Evolutionary conservation across 257 asterid species (phyloP).

Genomic region (Linderniella brevidens): DNA sequence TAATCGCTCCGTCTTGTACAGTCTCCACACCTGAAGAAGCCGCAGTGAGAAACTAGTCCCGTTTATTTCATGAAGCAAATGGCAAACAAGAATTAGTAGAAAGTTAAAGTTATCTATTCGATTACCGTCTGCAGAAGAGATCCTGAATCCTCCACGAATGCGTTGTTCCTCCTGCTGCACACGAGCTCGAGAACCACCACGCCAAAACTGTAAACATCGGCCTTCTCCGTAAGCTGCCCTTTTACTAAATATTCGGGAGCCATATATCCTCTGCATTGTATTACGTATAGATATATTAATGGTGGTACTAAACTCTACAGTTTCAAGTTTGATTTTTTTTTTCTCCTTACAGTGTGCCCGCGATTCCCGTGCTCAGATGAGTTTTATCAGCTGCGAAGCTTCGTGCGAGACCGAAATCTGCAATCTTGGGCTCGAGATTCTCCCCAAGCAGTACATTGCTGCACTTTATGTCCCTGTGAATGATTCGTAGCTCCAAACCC

Average conservation of each 20-base stretch:
- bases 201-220: slow-evolving; percentile 79
- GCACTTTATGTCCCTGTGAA: slow-evolving; percentile 80
- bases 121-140: slow-evolving; percentile 69
- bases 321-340: background rate
- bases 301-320: background rate
- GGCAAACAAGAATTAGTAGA: too few species aligned
- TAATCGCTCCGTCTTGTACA: slow-evolving; percentile 28
- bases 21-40: slow-evolving; percentile 58
- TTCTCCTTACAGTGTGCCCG: slow-evolving; percentile 78
- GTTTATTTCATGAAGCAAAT: too few species aligned
- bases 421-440: slow-evolving; percentile 48
- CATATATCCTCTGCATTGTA: slow-evolving; percentile 69
- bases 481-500: slow-evolving; percentile 40
- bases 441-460: slow-evolving; percentile 80
- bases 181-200: slow-evolving; percentile 78
- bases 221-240: slow-evolving; percentile 94
- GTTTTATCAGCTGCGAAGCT: slow-evolving; percentile 61
- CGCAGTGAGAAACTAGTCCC: background rate
- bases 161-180: slow-evolving; percentile 60
- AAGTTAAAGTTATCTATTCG: background rate
- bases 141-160: slow-evolving; percentile 43
- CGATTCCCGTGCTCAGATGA: slow-evolving; percentile 89
- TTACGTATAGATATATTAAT: background rate
- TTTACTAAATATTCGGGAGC: slow-evolving; percentile 88
- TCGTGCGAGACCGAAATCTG: slow-evolving; percentile 88